Evolutionary conservation across 140 eudicot species (phyloP).

Genomic region (Cichorium intybus): DNA sequence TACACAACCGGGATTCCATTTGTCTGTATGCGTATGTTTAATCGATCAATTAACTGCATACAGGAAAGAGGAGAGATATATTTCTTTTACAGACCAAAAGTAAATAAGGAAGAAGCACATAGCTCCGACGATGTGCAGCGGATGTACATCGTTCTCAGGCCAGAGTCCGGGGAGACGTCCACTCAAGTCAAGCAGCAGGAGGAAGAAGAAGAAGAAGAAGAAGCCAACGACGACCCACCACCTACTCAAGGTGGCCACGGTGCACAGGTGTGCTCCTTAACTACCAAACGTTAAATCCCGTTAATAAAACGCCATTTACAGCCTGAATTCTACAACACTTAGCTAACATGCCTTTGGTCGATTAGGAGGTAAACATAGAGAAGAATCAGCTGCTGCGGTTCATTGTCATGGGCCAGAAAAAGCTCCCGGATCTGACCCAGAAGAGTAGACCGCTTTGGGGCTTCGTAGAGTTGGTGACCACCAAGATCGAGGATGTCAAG

Average conservation of each 20-base stretch:
- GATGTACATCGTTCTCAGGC: constrained; percentile 55
- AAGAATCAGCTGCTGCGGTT: constrained; percentile 43
- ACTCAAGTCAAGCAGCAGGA: constrained; percentile 14
- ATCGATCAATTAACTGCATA: neutral
- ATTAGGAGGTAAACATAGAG: constrained; percentile 44
- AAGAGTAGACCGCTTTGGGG: constrained; percentile 60
- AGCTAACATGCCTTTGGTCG: neutral
- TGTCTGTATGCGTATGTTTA: neutral
- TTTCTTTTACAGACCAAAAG: constrained; percentile 80
- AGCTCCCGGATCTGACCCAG: constrained; percentile 55
- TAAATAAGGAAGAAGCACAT: constrained; percentile 56
- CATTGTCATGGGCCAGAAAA: constrained; percentile 65
- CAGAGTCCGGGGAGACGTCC: constrained; percentile 43
- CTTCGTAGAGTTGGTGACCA: constrained; percentile 72
- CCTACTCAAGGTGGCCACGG: constrained; percentile 6
- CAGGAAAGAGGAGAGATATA: constrained; percentile 83
- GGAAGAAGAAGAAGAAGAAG: neutral
- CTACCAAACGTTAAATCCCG: neutral
- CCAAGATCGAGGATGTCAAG: constrained; percentile 47
- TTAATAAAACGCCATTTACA: neutral
- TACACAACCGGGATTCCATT: neutral
- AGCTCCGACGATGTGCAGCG: constrained; percentile 62
- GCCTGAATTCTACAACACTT: neutral
- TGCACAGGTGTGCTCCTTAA: neutral
- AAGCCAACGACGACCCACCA: neutral